Evolutionary conservation across 192 early-diverging fungal species (phyloP), one percentile per base, ranked within the genome.

Genomic region (Coemansia sp.): DNA sequence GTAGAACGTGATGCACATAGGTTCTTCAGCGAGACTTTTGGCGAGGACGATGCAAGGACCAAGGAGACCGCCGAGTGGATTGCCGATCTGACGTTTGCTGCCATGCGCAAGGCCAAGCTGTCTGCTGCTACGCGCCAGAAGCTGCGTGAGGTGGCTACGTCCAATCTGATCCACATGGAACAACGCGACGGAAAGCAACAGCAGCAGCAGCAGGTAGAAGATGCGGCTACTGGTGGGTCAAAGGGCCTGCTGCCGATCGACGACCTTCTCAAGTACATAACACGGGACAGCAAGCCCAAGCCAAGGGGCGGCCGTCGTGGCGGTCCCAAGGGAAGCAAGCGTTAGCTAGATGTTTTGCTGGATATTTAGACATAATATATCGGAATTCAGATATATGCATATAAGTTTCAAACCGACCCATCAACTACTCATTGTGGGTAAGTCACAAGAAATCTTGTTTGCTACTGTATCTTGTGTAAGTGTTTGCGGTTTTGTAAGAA

Each of bases 231-330:
- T 20, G 62, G 74, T 8, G 78, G 69, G 31, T 61, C 81, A 36
- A 92, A 84, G 70, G 92, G 91, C 34, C 82, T 85, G 55, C 62
- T 92, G 61, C 85, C 90, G 0, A 85, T 94, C 64, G 88, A 94
- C 20, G 87, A 94, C 41, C 75, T 94, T 42, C 53, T 94, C 56
- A 82, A 88, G 56, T 94, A 83, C 44, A 88, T 90, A 41, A 86
- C 83, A 34, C 72, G 66, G 4, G 38, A n/a, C 31, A 40, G 60
- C 30, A 64, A 57, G 55, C 66, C 70, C 28, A 72, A 61, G 44
- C 75, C 75, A 36, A 78, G 66, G 20, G 65, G 69, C 25, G 70
- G 66, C 11, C 62, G 61, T 23, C 75, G 75, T 13, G 57, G 59
- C 40, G 61, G 65, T 15, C 65, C 70, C 55, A 72, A 65, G 54